Percentiles rank a stretch among this genome's conserved stretches.
These are phyloP conservation scores for Colletotrichum karsti DNA, from an alignment of 2,329 filamentous ascomycete species.

Conservation along the genomic window DNA sequence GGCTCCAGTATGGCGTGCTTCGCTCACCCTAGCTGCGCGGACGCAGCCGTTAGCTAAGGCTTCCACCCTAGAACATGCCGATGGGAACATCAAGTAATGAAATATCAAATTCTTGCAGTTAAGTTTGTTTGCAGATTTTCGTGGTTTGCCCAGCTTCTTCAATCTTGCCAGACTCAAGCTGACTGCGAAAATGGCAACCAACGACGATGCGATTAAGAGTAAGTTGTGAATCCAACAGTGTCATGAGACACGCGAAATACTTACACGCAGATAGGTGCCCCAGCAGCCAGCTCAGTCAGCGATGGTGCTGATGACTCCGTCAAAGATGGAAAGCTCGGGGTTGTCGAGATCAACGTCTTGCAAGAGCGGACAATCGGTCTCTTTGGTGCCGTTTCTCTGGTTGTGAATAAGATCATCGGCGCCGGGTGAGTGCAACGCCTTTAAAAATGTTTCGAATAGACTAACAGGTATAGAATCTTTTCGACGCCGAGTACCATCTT, in stretches of 20 bases:
- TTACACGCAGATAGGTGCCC: neutral
- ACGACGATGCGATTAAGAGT: neutral
- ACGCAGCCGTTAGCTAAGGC: neutral
- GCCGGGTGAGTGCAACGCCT: conserved; percentile 24
- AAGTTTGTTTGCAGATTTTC: neutral
- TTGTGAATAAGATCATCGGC: conserved; percentile 36
- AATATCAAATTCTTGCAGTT: neutral
- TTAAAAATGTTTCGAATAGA: neutral
- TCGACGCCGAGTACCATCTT: conserved; percentile 33
- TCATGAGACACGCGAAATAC: too few relatives aligned
- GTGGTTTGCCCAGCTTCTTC: neutral
- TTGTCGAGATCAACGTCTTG: conserved; percentile 19
- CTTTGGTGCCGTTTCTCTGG: conserved; percentile 32
- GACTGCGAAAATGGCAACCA: neutral
- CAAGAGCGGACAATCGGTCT: conserved; percentile 33
- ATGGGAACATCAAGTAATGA: neutral
- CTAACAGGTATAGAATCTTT: conserved; percentile 31
- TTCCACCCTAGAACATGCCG: neutral
- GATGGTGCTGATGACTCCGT: neutral
- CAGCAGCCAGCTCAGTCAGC: neutral
- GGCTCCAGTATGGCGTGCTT: conserved; percentile 23
- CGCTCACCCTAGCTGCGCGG: neutral
- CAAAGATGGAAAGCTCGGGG: conserved; percentile 9
- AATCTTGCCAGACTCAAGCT: neutral
- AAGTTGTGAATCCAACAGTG: neutral